phyloP scores from a whole-genome alignment of 495 filamentous ascomycete species.

The Apodospora peruviana region DNA sequence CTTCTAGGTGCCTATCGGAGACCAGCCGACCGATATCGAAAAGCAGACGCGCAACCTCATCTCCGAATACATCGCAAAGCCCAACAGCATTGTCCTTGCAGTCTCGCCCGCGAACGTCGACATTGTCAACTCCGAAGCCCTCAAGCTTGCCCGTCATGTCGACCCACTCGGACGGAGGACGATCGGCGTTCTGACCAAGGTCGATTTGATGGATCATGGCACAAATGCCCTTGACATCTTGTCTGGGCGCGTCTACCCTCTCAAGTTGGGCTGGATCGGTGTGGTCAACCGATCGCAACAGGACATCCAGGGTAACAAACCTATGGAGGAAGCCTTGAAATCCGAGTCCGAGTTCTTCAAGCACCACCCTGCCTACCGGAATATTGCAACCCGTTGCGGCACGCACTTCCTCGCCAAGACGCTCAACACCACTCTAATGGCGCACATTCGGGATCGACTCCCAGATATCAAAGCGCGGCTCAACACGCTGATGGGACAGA shows the following conservation, averaged over 20 bases:
- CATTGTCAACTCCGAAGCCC: conserved; percentile 94
- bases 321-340: conserved; percentile 80
- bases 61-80: conserved; percentile 97
- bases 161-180: conserved; percentile 92
- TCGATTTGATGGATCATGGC: conserved; percentile 98
- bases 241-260: conserved; percentile 88
- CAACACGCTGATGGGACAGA: conserved; percentile 98
- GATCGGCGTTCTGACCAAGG: conserved; percentile 94
- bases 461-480: conserved; percentile 97
- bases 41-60: conserved; percentile 97
- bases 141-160: conserved; percentile 95
- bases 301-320: conserved; percentile 94
- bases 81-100: conserved; percentile 95
- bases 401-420: conserved; percentile 95
- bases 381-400: conserved; percentile 89
- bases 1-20: conserved; percentile 83
- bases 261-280: conserved; percentile 97
- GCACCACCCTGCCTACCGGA: conserved; percentile 94
- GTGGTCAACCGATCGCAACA: conserved; percentile 98
- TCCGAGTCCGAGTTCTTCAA: conserved; percentile 94
- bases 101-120: conserved; percentile 98
- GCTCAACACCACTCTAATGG: conserved; percentile 90
- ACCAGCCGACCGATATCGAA: conserved; percentile 97
- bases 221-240: conserved; percentile 98
- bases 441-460: conserved; percentile 89